Evolutionary conservation across 768 basidiomycete genomes (phyloP).

Genomic region (Russula foetens): DNA sequence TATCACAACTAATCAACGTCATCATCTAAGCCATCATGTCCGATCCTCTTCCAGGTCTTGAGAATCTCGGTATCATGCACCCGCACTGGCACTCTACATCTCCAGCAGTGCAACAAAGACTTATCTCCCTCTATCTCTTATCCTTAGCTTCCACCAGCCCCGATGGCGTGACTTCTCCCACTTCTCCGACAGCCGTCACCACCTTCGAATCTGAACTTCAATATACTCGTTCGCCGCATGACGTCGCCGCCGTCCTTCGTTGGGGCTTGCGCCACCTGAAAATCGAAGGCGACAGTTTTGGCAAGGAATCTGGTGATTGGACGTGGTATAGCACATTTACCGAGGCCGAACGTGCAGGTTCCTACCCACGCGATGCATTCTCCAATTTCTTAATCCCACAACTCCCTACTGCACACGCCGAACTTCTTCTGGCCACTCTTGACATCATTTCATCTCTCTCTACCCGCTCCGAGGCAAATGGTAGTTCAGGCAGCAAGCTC

Average conservation of each 20-base stretch:
- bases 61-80: slow-evolving; percentile 77
- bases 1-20: slow-evolving; percentile 9
- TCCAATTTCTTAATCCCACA: slow-evolving; percentile 52
- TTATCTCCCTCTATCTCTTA: slow-evolving; percentile 65
- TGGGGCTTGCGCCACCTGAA: slow-evolving; percentile 74
- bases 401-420: slow-evolving; percentile 48
- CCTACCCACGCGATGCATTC: slow-evolving; percentile 59
- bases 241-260: slow-evolving; percentile 71
- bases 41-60: slow-evolving; percentile 45
- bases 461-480: slow-evolving; percentile 60
- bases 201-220: slow-evolving; percentile 59
- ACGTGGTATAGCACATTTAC: slow-evolving; percentile 64
- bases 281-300: slow-evolving; percentile 52
- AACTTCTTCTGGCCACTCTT: slow-evolving; percentile 49
- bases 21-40: background rate
- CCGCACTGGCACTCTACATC: slow-evolving; percentile 79
- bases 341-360: slow-evolving; percentile 45
- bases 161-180: slow-evolving; percentile 43
- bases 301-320: slow-evolving; percentile 37
- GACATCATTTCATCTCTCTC: slow-evolving; percentile 63
- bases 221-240: slow-evolving; percentile 61
- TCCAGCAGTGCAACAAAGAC: slow-evolving; percentile 53
- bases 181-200: slow-evolving; percentile 37
- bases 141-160: slow-evolving; percentile 45
- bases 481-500: slow-evolving; percentile 71